Percentiles rank a stretch among this genome's conserved stretches.
phyloP scores from a whole-genome alignment of 2,329 filamentous ascomycete species.

The Shiraia sp. region DNA sequence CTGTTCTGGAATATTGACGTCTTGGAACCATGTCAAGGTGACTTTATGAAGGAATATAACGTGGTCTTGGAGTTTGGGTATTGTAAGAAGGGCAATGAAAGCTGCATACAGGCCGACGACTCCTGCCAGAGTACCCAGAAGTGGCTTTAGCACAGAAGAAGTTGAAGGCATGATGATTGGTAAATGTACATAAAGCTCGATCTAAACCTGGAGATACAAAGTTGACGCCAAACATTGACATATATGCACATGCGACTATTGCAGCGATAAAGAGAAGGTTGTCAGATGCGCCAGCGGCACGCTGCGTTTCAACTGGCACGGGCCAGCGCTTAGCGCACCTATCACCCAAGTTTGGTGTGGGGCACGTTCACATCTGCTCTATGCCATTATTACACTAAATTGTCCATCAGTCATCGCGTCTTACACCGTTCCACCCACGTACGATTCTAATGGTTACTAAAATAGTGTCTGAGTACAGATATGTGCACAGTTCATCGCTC shows the following conservation, averaged over 20 bases:
- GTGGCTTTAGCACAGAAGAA: constrained; percentile 21
- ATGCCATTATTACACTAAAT: no score
- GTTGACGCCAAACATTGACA: no score
- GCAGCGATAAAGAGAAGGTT: background rate
- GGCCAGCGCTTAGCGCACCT: constrained; percentile 10
- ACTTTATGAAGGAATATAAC: constrained; percentile 61
- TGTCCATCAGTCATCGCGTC: no score
- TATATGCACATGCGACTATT: no score
- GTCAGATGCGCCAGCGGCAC: background rate
- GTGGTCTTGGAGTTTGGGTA: constrained; percentile 57
- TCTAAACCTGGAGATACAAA: background rate
- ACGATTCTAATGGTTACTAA: no score
- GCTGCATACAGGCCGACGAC: constrained; percentile 43
- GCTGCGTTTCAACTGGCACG: constrained; percentile 6
- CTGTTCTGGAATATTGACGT: constrained; percentile 53
- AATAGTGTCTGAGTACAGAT: no score
- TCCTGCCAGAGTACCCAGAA: constrained; percentile 23
- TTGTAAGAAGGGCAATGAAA: constrained; percentile 53
- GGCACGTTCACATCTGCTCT: constrained; percentile 5
- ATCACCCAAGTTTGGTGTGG: constrained; percentile 4
- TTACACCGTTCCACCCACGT: no score
- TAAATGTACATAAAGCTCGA: no score
- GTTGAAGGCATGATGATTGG: constrained; percentile 19
- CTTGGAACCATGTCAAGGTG: constrained; percentile 59
- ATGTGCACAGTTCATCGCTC: no score